phyloP scores from a whole-genome alignment of 2,329 filamentous ascomycete species.

The Thielaviopsis musarum region DNA sequence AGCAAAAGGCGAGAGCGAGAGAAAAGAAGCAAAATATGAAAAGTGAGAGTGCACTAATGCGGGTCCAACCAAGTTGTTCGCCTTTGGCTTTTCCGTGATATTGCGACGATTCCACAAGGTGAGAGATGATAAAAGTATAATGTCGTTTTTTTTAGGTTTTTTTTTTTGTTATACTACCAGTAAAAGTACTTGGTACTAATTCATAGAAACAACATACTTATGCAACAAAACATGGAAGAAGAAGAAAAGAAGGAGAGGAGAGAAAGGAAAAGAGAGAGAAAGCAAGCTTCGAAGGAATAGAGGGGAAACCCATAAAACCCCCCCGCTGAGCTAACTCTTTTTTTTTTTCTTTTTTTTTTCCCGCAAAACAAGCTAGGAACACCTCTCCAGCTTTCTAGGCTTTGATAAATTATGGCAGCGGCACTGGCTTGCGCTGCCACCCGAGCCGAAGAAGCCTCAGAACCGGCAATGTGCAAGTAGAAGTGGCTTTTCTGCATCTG shows the following conservation, averaged over 20 bases:
- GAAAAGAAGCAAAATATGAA: not conserved
- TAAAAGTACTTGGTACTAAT: not conserved
- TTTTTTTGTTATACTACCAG: not conserved
- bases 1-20: not conserved
- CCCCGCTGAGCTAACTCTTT: not conserved
- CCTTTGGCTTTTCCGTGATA: not conserved
- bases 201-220: not conserved
- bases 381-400: too few species aligned
- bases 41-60: not conserved
- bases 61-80: not conserved
- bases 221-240: not conserved
- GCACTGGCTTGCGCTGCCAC: too few species aligned
- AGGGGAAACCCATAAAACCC: not conserved
- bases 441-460: too few species aligned
- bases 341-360: too few species aligned
- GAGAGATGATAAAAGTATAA: too few species aligned
- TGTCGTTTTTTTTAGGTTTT: too few species aligned
- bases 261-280: constrained; percentile 6
- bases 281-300: not conserved
- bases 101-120: not conserved
- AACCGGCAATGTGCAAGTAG: too few species aligned
- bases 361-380: not conserved
- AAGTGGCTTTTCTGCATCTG: too few species aligned
- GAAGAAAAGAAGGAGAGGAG: not conserved
- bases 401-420: too few species aligned